These are phyloP conservation scores for Phtheirospermum japonicum DNA, from an alignment of 257 asterid genomes.

Conservation along the genomic window DNA sequence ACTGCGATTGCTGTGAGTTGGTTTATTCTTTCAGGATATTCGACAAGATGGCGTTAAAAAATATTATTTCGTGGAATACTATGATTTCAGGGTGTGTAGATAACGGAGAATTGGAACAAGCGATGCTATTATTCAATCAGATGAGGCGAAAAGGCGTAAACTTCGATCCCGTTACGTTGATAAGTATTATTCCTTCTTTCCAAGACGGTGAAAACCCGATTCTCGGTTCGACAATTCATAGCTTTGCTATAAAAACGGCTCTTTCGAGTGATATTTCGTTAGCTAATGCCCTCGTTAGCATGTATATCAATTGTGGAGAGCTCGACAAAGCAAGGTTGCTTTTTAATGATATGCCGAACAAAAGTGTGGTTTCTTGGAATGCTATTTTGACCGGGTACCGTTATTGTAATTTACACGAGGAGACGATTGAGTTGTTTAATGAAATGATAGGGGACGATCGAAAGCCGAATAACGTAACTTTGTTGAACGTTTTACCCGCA, in stretches of 20 bases:
- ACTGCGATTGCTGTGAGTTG: constrained; percentile 32
- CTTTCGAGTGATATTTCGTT: constrained; percentile 38
- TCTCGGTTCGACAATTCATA: constrained; percentile 50
- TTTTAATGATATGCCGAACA: constrained; percentile 43
- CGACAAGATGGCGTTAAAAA: constrained; percentile 33
- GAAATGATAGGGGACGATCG: constrained; percentile 40
- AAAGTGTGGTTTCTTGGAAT: constrained; percentile 59
- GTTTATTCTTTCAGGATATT: constrained; percentile 44
- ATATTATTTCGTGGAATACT: constrained; percentile 54
- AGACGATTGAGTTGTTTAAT: constrained; percentile 35
- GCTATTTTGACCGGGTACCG: constrained; percentile 60
- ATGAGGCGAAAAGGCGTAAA: constrained; percentile 44
- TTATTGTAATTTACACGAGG: constrained; percentile 26
- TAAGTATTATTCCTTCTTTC: constrained; percentile 52
- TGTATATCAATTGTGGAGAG: constrained; percentile 52
- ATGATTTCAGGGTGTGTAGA: constrained; percentile 54
- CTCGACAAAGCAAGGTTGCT: constrained; percentile 36
- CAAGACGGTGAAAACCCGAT: constrained; percentile 24
- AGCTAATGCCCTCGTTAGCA: constrained; percentile 60
- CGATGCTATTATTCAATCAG: constrained; percentile 38
- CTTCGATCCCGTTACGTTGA: constrained; percentile 50
- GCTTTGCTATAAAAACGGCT: constrained; percentile 40
- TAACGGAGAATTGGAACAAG: constrained; percentile 37
- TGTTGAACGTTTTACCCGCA: constrained; percentile 51
- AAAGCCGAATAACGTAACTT: constrained; percentile 48